A percentile compares a stretch with the other conserved stretches of the same genome.
These are phyloP conservation scores for Hypoxylon sp. DNA, from an alignment of 2,329 filamentous ascomycete genomes.

Conservation along the genomic window DNA sequence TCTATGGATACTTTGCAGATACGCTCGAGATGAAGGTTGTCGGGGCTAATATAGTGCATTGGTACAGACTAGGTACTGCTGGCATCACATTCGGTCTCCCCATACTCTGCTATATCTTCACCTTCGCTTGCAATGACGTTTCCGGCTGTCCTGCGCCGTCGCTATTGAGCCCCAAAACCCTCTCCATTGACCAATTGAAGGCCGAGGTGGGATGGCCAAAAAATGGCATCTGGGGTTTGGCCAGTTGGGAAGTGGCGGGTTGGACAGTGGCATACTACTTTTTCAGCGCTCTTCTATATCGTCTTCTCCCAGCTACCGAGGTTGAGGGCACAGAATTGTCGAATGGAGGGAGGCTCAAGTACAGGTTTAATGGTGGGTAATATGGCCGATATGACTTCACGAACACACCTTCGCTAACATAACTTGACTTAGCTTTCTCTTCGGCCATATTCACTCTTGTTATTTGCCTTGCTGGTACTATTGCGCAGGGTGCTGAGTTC, in stretches of 20 bases:
- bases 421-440: constrained; percentile 71
- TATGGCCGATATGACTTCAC: not conserved
- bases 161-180: constrained; percentile 78
- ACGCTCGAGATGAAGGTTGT: not conserved
- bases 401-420: constrained; percentile 37
- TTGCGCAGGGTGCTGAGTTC: constrained; percentile 84
- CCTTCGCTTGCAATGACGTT: constrained; percentile 92
- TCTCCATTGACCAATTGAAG: constrained; percentile 82
- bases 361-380: constrained; percentile 80
- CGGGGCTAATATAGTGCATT: constrained; percentile 21
- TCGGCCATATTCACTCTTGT: constrained; percentile 82
- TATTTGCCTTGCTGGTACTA: constrained; percentile 81
- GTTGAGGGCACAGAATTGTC: constrained; percentile 78
- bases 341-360: constrained; percentile 82
- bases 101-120: constrained; percentile 81
- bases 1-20: no score
- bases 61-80: constrained; percentile 37
- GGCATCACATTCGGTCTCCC: constrained; percentile 85
- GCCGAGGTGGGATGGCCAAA: constrained; percentile 85
- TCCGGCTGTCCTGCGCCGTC: constrained; percentile 91
- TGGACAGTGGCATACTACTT: constrained; percentile 84
- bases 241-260: constrained; percentile 77
- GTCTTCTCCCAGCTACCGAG: constrained; percentile 81
- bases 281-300: constrained; percentile 80
- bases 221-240: constrained; percentile 78